These are phyloP conservation scores for Colletotrichum sp. DNA, from an alignment of 2,329 filamentous ascomycete genomes.

Conservation along the genomic window DNA sequence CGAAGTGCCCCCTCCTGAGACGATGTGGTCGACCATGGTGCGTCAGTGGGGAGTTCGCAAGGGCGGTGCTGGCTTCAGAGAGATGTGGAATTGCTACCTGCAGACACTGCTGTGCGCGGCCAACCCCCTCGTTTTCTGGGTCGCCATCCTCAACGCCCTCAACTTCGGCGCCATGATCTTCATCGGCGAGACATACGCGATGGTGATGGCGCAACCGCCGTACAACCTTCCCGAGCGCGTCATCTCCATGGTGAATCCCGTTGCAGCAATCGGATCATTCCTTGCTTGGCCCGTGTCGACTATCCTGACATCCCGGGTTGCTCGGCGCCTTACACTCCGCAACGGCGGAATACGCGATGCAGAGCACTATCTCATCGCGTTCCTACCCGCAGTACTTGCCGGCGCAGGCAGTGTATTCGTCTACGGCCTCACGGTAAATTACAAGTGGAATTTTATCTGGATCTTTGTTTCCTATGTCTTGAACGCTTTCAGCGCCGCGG, in stretches of 20 bases:
- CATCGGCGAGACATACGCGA: slow-evolving; percentile 24
- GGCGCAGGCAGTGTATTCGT: slow-evolving; percentile 23
- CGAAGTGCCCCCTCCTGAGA: not conserved
- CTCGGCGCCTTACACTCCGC: slow-evolving; percentile 25
- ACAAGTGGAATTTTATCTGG: slow-evolving; percentile 19
- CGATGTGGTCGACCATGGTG: not conserved
- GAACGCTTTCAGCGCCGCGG: slow-evolving; percentile 25
- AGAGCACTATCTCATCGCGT: slow-evolving; percentile 29
- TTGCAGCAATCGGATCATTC: slow-evolving; percentile 16
- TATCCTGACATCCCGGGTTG: slow-evolving; percentile 25
- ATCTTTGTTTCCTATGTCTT: slow-evolving; percentile 16
- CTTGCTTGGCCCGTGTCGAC: slow-evolving; percentile 20
- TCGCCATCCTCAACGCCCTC: slow-evolving; percentile 27
- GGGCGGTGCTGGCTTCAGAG: slow-evolving; percentile 11
- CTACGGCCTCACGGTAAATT: slow-evolving; percentile 24
- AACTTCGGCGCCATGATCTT: slow-evolving; percentile 28
- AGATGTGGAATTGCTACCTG: slow-evolving; percentile 22
- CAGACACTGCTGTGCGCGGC: slow-evolving; percentile 28
- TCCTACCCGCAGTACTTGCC: slow-evolving; percentile 25
- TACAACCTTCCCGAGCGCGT: slow-evolving; percentile 19
- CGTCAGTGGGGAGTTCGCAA: slow-evolving; percentile 7
- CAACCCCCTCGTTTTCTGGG: slow-evolving; percentile 32
- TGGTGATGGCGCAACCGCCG: slow-evolving; percentile 21
- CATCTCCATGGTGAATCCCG: slow-evolving; percentile 13
- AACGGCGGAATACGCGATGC: slow-evolving; percentile 29